These are phyloP conservation scores for Alternaria sp. DNA, from an alignment of 2,329 filamentous ascomycete genomes.

Conservation along the genomic window DNA sequence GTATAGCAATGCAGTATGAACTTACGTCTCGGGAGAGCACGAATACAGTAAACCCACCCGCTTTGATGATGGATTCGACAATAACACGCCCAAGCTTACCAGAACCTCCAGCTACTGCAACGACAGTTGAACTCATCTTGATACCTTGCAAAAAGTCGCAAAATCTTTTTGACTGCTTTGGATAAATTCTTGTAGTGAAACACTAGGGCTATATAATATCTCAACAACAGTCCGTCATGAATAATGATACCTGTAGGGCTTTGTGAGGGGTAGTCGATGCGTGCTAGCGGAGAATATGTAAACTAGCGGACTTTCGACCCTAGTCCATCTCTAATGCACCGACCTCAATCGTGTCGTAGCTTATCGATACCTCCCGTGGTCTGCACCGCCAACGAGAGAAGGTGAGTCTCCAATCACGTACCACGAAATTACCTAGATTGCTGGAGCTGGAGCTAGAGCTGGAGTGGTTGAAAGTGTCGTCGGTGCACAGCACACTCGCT, in stretches of 20 bases:
- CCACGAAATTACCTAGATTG: no score
- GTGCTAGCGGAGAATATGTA: no score
- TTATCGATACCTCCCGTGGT: no score
- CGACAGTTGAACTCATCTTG: conserved; percentile 7
- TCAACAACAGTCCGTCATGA: neutral
- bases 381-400: no score
- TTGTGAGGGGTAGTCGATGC: no score
- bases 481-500: no score
- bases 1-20: neutral
- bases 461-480: no score
- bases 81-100: conserved; percentile 25
- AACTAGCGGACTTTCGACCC: neutral
- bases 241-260: no score
- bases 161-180: neutral
- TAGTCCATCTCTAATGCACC: no score
- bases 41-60: conserved; percentile 6
- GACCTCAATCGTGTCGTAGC: no score
- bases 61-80: conserved; percentile 14
- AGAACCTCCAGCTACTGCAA: conserved; percentile 32
- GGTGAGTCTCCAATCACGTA: no score
- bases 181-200: neutral
- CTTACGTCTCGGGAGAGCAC: conserved; percentile 6
- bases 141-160: neutral
- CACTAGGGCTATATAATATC: neutral
- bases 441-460: no score